Evolutionary conservation across 139 green algal species (phyloP).

Genomic region (Tetradesmus obliquus): DNA sequence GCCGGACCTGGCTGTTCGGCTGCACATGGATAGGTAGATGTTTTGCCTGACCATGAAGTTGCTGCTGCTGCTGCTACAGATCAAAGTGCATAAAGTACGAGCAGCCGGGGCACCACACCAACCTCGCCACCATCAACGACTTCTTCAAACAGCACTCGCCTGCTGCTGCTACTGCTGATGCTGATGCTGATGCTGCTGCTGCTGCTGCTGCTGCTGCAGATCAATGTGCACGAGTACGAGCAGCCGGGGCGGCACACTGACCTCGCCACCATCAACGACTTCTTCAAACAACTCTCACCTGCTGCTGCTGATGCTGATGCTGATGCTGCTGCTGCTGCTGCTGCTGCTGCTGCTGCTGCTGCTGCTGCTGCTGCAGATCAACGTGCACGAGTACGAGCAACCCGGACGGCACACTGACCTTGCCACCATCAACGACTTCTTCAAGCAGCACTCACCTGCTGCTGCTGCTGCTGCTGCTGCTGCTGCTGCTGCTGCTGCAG

Average conservation of each 20-base stretch:
- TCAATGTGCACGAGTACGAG: conserved; percentile 29
- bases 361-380: no score
- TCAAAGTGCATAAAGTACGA: conserved; percentile 26
- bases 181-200: no score
- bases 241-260: not conserved
- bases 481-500: not conserved
- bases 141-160: conserved; percentile 12
- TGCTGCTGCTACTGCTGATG: no score
- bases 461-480: not conserved
- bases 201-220: not conserved
- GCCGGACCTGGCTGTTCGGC: no score
- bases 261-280: conserved; percentile 29
- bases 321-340: not conserved
- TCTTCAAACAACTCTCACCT: conserved; percentile 6
- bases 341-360: not conserved
- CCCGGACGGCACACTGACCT: no score
- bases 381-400: no score
- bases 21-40: no score
- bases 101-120: not conserved
- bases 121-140: conserved; percentile 31
- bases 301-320: no score
- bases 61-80: not conserved
- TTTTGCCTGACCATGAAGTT: no score
- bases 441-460: no score
- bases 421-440: no score